Base-by-base conservation (phyloP, 441 rosid species). In the Melastoma candidum region DNA sequence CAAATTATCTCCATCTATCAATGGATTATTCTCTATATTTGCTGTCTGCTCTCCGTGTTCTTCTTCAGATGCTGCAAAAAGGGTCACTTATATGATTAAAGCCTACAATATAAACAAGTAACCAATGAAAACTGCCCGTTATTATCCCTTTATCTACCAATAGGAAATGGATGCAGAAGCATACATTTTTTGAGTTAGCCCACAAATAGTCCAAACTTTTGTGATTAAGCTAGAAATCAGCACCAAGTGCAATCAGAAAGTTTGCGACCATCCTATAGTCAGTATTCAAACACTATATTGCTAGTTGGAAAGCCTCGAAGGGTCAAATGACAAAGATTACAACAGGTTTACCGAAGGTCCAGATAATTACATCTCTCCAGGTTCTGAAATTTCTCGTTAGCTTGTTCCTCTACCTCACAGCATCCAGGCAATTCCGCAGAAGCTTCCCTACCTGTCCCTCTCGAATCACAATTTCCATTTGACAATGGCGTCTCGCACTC, bases 401-500 rank as follows among this genome's bases (percentile, higher is more conserved):
- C 71, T 51, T 63, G 67, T 58, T 68, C 71, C 54, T 71, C 69
- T 60, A 54, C 67, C 59, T 70, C 64, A 12, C 46, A 44, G 68
- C 68, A 60, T 46, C 64, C 70, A 22, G 74, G 48, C 48, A 55
- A 51, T 63, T 52, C 71, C 43, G 11, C 63, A 11, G 76, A 61
- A 46, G 54, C 26, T 56, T 68, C 71, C 0, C 66, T 54, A 64
- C 63, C 65, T 26, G 63, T 17, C 63, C 58, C 39, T 57, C 27
- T 59, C 14, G 62, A 66, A 43, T 44, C 63, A 4, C 49, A 54
- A 2, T 73, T 64, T 29, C 49, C 64, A 52, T 63, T 64, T 13
- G 56, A 69, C 50, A 61, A 68, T 63, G 59, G 67, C 57, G 68
- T 66, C 64, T 83, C 80, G 0, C 56, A 59, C 58, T 79, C 85